Evolutionary conservation across 2,329 filamentous ascomycete genomes (phyloP).

Genomic region (Talaromyces sp.): DNA sequence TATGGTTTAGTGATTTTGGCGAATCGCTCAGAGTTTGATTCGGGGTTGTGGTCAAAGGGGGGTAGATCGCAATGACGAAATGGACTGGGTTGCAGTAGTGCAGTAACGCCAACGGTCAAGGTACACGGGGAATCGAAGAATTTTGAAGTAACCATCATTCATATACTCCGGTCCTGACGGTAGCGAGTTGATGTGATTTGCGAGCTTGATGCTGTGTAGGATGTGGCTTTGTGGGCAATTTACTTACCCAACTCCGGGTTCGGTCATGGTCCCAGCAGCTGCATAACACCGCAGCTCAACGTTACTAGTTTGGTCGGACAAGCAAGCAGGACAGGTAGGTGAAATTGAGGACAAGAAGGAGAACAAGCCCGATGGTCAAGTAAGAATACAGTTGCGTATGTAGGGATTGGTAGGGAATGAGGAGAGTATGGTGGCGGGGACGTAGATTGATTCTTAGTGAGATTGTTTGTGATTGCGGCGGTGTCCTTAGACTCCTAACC

Average conservation of each 20-base stretch:
- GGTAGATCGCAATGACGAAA: slow-evolving; percentile 3
- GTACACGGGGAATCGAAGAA: background rate
- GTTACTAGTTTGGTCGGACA: background rate
- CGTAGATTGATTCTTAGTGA: background rate
- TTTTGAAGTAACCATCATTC: background rate
- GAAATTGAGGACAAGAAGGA: background rate
- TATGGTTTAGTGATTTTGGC: background rate
- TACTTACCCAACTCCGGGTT: slow-evolving; percentile 10
- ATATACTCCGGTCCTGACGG: background rate
- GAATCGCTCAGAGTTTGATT: background rate
- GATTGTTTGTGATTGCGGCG: background rate
- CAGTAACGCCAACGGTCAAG: background rate
- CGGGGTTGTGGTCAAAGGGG: background rate
- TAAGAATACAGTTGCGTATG: background rate
- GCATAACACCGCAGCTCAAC: slow-evolving; percentile 1
- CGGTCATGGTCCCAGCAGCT: slow-evolving; percentile 10
- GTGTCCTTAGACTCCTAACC: background rate
- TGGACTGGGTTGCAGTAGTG: background rate
- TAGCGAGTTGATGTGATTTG: background rate
- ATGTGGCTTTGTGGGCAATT: background rate
- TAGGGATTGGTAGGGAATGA: background rate
- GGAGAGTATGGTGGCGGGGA: background rate
- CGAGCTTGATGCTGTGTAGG: background rate
- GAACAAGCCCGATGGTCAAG: background rate
- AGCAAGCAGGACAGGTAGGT: background rate